Percentiles rank a stretch among this genome's conserved stretches.
phyloP scores from a whole-genome alignment of 495 filamentous ascomycete genomes.

The Aspergillus sclerotioniger region DNA sequence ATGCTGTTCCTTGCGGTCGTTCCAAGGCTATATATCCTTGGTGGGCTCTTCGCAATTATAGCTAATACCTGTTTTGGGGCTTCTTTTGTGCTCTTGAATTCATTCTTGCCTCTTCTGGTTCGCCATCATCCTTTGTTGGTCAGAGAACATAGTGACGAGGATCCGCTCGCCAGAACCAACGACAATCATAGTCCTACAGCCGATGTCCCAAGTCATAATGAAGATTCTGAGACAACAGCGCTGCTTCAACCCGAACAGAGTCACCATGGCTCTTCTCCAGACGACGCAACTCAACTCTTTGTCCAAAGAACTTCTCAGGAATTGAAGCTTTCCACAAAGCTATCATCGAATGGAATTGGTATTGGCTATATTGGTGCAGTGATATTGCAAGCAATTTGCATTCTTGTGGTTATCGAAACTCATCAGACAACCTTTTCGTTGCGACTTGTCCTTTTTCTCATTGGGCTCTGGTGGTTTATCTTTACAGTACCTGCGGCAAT shows the following conservation, averaged over 20 bases:
- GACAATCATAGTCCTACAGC: neutral
- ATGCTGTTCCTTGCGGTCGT: constrained; percentile 86
- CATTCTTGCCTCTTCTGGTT: constrained; percentile 78
- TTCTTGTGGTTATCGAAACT: constrained; percentile 65
- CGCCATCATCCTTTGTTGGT: constrained; percentile 64
- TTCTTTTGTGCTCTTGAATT: constrained; percentile 82
- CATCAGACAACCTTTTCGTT: constrained; percentile 75
- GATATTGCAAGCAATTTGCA: constrained; percentile 72
- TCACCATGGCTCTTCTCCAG: neutral
- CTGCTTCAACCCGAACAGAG: constrained; percentile 22
- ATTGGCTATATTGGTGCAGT: constrained; percentile 86
- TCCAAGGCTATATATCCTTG: constrained; percentile 72
- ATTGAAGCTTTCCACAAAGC: constrained; percentile 73
- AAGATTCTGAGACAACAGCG: constrained; percentile 35
- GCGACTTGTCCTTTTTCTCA: constrained; percentile 77
- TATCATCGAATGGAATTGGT: constrained; percentile 86
- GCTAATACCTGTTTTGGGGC: constrained; percentile 89
- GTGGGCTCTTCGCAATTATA: constrained; percentile 77
- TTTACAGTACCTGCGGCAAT: constrained; percentile 88
- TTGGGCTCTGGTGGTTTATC: constrained; percentile 91
- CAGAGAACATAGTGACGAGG: constrained; percentile 6
- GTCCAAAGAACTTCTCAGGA: constrained; percentile 51
- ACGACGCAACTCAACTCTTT: constrained; percentile 16
- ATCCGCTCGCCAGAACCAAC: neutral
- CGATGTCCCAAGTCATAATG: neutral